Conservation (phyloP, 2,329 filamentous ascomycete genomes). For the Trichophyton schoenleinii region DNA sequence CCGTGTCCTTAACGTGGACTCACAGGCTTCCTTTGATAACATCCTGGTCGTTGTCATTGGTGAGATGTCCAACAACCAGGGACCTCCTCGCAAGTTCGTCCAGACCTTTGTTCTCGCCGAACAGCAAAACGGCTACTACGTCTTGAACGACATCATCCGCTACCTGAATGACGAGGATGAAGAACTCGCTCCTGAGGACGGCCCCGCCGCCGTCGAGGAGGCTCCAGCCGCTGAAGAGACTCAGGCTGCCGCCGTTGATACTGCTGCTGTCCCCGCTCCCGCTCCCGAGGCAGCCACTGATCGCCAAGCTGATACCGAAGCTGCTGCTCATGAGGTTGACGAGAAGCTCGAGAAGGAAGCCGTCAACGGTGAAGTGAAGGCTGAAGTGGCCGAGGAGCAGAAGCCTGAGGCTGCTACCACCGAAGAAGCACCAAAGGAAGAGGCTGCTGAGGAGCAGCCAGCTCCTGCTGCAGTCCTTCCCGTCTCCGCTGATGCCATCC, state of each 20-base stretch:
- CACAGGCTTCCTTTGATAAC: slow-evolving; percentile 80
- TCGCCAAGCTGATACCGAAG: slow-evolving; percentile 27
- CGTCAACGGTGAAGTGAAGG: slow-evolving; percentile 33
- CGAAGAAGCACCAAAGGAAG: slow-evolving; percentile 18
- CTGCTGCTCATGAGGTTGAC: slow-evolving; percentile 48
- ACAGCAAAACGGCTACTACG: slow-evolving; percentile 94
- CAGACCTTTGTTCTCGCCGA: slow-evolving; percentile 96
- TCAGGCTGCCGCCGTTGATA: not conserved
- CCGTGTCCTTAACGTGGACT: slow-evolving; percentile 93
- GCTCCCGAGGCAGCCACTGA: slow-evolving; percentile 22
- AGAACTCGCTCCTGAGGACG: slow-evolving; percentile 24
- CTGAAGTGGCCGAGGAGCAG: slow-evolving; percentile 16
- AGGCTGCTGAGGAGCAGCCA: slow-evolving; percentile 4
- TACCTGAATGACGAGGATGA: slow-evolving; percentile 75
- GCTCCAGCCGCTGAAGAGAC: slow-evolving; percentile 7
- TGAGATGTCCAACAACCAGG: slow-evolving; percentile 88
- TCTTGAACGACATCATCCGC: slow-evolving; percentile 94
- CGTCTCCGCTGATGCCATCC: slow-evolving; percentile 26
- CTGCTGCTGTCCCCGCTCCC: slow-evolving; percentile 36
- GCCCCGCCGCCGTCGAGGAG: slow-evolving; percentile 25
- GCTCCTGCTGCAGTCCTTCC: slow-evolving; percentile 1
- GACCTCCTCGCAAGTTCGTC: slow-evolving; percentile 86
- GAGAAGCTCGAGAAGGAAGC: slow-evolving; percentile 60
- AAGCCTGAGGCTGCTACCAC: slow-evolving; percentile 24
- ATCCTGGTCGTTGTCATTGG: slow-evolving; percentile 98